These are phyloP conservation scores for Colletotrichum plurivorum DNA, from an alignment of 2,329 filamentous ascomycete genomes.

Conservation along the genomic window DNA sequence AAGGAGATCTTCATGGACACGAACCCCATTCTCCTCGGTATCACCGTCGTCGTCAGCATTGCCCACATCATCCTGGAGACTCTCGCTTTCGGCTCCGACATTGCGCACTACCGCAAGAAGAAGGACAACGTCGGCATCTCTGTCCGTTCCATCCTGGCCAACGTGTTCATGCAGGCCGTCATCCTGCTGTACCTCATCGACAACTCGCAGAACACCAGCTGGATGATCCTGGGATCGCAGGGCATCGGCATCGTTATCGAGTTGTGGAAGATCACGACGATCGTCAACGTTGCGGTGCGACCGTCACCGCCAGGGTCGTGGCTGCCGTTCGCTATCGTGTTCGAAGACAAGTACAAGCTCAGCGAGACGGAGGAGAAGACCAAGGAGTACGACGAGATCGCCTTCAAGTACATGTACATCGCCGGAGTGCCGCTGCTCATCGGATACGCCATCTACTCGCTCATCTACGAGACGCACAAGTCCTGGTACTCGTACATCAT, in stretches of 20 bases:
- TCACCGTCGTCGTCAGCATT: slow-evolving; percentile 87
- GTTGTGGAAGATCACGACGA: slow-evolving; percentile 96
- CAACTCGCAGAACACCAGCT: slow-evolving; percentile 97
- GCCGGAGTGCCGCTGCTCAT: slow-evolving; percentile 89
- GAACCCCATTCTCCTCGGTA: slow-evolving; percentile 89
- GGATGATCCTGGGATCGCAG: slow-evolving; percentile 98
- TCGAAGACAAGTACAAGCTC: slow-evolving; percentile 97
- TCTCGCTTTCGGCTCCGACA: slow-evolving; percentile 96
- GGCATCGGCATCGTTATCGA: slow-evolving; percentile 81
- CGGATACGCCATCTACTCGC: slow-evolving; percentile 91
- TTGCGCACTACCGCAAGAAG: slow-evolving; percentile 99
- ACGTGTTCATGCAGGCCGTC: slow-evolving; percentile 96
- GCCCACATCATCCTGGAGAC: slow-evolving; percentile 96
- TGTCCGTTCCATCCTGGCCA: slow-evolving; percentile 94
- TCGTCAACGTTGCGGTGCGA: slow-evolving; percentile 89
- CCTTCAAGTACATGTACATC: slow-evolving; percentile 97
- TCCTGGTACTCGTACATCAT: slow-evolving; percentile 98
- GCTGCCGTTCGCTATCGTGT: slow-evolving; percentile 84
- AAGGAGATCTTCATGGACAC: slow-evolving; percentile 96
- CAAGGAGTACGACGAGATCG: slow-evolving; percentile 97
- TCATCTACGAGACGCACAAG: slow-evolving; percentile 95
- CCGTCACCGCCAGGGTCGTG: slow-evolving; percentile 76
- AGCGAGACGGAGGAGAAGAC: slow-evolving; percentile 97
- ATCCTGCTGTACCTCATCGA: slow-evolving; percentile 98
- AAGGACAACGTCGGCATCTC: slow-evolving; percentile 99